Evolutionary conservation across 2,329 filamentous ascomycete species (phyloP), one percentile per base, ranked within the genome.

Genomic region (Calonectria multiphialidica): DNA sequence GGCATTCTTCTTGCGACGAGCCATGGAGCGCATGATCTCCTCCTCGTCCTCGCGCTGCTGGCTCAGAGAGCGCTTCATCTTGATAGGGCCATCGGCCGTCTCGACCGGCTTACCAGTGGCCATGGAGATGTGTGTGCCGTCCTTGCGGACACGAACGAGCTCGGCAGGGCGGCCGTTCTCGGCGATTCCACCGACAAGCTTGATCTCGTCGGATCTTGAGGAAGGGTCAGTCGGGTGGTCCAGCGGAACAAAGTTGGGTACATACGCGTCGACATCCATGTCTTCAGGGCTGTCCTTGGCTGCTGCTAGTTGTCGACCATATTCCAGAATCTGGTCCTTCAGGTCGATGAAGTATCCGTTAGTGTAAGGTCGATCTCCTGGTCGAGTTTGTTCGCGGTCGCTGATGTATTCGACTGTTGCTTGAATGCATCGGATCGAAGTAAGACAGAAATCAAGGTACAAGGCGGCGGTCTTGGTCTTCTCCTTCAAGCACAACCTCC

Each of bases 291-390:
- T 88, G 80, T 93, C 90, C 81, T 95, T 93, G 76, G 92, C 91
- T 77, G 92, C 92, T 75, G 93, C 92, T 80, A 98, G 92, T 83
- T 97, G 94, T 80, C 92, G 91, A 73, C 95, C 96, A 90, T 98
- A 98, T 82, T 95, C 91, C 82, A 93, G 91, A 79, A 98, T 95
- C 90, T 98, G 96, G 83, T 97, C 95, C 83, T 97, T 93, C 73
- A 98, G 92, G 87, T 98, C 96, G 86, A 98, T 93, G 83, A 98
- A 98, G 86, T 98, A 98, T 82, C 95, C 95, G 90, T 94, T 95
- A 89, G 93, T 97, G 88, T 98, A 98, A 77, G 95, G 95, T 80
- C 94, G 93, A 84, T 98, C 96, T 84, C 91, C 88, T 72, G 94
- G 93, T 83, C 95, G 92, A 77, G 93, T 93, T 86, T 96, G 94